These are phyloP conservation scores for Pichia deserticola DNA, from an alignment of 805 yeast genomes.

Conservation along the genomic window DNA sequence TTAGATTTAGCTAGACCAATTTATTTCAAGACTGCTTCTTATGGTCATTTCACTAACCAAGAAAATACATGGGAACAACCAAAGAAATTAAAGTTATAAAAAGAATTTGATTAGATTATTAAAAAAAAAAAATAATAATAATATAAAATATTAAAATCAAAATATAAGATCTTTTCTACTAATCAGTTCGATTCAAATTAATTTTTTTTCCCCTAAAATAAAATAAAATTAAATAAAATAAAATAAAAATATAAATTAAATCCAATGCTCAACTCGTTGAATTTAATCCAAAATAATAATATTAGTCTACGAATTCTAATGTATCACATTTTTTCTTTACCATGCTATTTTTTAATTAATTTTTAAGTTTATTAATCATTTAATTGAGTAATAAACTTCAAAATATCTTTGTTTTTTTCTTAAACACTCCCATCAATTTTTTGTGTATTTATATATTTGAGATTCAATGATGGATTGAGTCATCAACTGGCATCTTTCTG, in stretches of 20 bases:
- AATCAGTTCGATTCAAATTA: background rate
- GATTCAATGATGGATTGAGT: constrained; percentile 16
- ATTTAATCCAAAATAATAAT: background rate
- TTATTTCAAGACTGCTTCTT: constrained; percentile 97
- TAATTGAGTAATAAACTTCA: too few relatives aligned
- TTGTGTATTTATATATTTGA: constrained; percentile 8
- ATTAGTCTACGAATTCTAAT: constrained; percentile 7
- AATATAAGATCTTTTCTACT: background rate
- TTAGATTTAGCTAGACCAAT: constrained; percentile 98
- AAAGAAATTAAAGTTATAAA: constrained; percentile 60
- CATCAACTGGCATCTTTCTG: constrained; percentile 19
- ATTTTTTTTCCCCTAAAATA: constrained; percentile 7
- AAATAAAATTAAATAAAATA: constrained; percentile 1
- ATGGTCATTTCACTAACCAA: constrained; percentile 99
- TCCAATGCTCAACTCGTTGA: constrained; percentile 28
- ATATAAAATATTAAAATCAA: background rate
- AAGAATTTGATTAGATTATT: background rate
- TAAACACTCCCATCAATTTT: constrained; percentile 4
- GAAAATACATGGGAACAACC: constrained; percentile 98
- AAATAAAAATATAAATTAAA: background rate
- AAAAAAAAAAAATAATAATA: too few relatives aligned
- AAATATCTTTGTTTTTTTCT: background rate
- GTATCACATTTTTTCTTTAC: background rate
- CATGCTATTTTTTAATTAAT: background rate
- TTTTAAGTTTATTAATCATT: too few relatives aligned